Percentiles rank a stretch among this genome's conserved stretches.
phyloP scores from a whole-genome alignment of 441 rosid species.

The Syzygium syzygioides region DNA sequence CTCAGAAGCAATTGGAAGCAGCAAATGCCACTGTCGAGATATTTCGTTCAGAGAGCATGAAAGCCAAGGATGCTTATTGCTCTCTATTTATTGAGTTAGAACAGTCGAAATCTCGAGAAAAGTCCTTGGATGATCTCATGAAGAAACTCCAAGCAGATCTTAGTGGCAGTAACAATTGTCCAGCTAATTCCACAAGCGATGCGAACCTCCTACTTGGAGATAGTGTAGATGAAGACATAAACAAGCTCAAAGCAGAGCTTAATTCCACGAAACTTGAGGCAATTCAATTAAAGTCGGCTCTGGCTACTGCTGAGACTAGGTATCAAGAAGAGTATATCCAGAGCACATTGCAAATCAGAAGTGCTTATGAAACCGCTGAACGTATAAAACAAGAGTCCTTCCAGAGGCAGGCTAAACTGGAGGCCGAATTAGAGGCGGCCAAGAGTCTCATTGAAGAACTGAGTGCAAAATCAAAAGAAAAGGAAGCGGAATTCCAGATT shows the following conservation, averaged over 20 bases:
- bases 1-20: constrained; percentile 57
- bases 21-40: constrained; percentile 58
- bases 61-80: constrained; percentile 55
- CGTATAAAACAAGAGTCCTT: constrained; percentile 33
- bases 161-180: constrained; percentile 15
- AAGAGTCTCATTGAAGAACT: constrained; percentile 34
- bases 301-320: constrained; percentile 69
- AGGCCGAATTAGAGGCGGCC: constrained; percentile 36
- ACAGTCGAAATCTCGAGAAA: constrained; percentile 49
- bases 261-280: constrained; percentile 26
- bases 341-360: constrained; percentile 78
- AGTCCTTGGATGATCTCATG: constrained; percentile 55
- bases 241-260: constrained; percentile 49
- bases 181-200: not conserved
- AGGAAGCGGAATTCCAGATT: constrained; percentile 43
- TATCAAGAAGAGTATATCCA: constrained; percentile 83
- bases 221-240: constrained; percentile 28
- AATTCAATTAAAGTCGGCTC: constrained; percentile 51
- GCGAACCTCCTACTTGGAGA: not conserved
- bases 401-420: constrained; percentile 38
- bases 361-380: constrained; percentile 76
- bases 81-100: constrained; percentile 52
- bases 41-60: constrained; percentile 49
- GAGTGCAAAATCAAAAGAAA: constrained; percentile 38
- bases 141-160: constrained; percentile 46